Conservation (phyloP, 345 rosid genomes). For the Camelina neglecta region DNA sequence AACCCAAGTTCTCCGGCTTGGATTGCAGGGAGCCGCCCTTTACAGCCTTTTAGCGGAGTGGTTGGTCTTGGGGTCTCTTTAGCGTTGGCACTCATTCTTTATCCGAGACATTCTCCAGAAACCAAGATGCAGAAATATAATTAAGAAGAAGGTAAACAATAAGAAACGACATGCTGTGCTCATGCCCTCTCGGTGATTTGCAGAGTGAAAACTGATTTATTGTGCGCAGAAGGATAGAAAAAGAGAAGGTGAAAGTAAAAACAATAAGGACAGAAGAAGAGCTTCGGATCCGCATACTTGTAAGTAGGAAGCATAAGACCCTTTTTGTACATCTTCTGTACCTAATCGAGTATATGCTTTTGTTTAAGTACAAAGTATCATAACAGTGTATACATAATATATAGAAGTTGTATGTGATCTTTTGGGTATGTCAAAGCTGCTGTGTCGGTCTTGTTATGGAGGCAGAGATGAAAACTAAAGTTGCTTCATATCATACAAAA, state of each 20-base stretch:
- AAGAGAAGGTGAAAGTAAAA: constrained; percentile 5
- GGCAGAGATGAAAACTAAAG: constrained; percentile 22
- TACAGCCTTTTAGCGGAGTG: constrained; percentile 80
- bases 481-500: constrained; percentile 1
- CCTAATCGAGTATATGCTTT: neutral
- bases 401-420: constrained; percentile 20
- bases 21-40: constrained; percentile 68
- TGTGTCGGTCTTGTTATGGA: neutral
- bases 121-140: constrained; percentile 33
- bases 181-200: constrained; percentile 17
- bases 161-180: neutral
- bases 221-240: neutral
- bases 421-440: constrained; percentile 15
- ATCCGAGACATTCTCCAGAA: constrained; percentile 56
- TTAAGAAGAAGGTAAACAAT: constrained; percentile 12
- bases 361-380: neutral
- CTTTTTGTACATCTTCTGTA: constrained; percentile 33
- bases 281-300: constrained; percentile 28
- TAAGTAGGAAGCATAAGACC: constrained; percentile 26
- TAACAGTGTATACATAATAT: constrained; percentile 25
- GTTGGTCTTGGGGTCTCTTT: constrained; percentile 68
- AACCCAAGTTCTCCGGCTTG: constrained; percentile 55
- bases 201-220: constrained; percentile 6
- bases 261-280: constrained; percentile 23
- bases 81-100: constrained; percentile 58